These are phyloP conservation scores for Heliamphora pulchella DNA, from an alignment of 179 eudicot genomes.

Conservation along the genomic window DNA sequence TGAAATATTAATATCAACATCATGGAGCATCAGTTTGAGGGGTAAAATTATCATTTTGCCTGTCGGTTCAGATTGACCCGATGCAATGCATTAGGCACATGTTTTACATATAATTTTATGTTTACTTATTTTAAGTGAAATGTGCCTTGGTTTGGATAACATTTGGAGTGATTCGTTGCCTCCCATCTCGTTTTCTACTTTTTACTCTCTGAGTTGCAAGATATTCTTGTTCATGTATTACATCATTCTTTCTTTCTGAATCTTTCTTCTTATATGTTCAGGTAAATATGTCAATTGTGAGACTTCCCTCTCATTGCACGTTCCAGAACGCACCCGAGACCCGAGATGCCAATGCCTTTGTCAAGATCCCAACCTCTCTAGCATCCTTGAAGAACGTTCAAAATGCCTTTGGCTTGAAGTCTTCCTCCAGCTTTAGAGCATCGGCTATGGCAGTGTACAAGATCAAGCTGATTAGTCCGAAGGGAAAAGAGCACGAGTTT, in stretches of 20 bases:
- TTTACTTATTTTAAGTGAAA: too few species aligned
- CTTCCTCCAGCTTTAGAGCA: conserved; percentile 30
- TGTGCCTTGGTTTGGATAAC: too few species aligned
- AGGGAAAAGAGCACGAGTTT: conserved; percentile 52
- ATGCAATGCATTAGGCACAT: too few species aligned
- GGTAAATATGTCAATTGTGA: conserved; percentile 47
- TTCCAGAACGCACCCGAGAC: conserved; percentile 23
- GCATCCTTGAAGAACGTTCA: conserved; percentile 33
- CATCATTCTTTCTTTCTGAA: conserved; percentile 3
- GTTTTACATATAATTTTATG: too few species aligned
- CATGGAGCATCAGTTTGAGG: too few species aligned
- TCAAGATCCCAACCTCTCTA: conserved; percentile 38
- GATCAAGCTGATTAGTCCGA: conserved; percentile 48
- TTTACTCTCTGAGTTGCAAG: too few species aligned
- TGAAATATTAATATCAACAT: not conserved
- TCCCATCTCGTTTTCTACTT: too few species aligned
- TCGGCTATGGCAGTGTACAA: conserved; percentile 61
- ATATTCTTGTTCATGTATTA: not conserved
- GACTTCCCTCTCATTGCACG: conserved; percentile 40
- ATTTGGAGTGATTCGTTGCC: too few species aligned
- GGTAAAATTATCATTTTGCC: too few species aligned
- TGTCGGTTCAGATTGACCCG: too few species aligned
- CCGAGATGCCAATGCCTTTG: conserved; percentile 19
- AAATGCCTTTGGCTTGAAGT: conserved; percentile 46
- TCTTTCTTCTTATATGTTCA: conserved; percentile 14